Percentiles rank a stretch among this genome's conserved stretches.
Conservation (phyloP, 352 stramenopile species). For the Globisporangium apiculatum region DNA sequence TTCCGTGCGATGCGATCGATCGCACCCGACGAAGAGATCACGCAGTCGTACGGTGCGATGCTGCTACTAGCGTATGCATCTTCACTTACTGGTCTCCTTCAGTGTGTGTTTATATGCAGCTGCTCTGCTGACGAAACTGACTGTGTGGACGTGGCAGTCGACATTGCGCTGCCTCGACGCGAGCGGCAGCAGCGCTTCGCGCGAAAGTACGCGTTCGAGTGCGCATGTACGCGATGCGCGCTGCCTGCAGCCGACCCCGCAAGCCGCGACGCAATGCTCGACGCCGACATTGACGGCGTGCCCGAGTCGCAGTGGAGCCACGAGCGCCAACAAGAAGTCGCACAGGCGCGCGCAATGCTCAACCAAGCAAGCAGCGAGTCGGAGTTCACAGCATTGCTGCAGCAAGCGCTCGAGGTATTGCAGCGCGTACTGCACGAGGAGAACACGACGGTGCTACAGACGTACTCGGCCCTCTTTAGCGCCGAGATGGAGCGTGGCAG, state of each 20-base stretch:
- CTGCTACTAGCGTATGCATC: too few species aligned
- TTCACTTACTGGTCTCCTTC: too few species aligned
- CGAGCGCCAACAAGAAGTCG: conserved; percentile 21
- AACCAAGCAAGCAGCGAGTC: not conserved
- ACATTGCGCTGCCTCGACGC: conserved; percentile 39
- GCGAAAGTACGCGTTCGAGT: conserved; percentile 61
- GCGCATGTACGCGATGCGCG: conserved; percentile 39
- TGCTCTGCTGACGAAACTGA: not conserved
- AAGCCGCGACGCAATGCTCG: conserved; percentile 33
- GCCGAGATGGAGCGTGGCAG: conserved; percentile 37
- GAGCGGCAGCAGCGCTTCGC: conserved; percentile 38
- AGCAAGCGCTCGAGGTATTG: conserved; percentile 22
- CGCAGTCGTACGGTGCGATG: conserved; percentile 52
- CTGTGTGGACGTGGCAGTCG: conserved; percentile 27
- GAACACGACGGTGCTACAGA: conserved; percentile 45
- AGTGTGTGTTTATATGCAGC: too few species aligned
- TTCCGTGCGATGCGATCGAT: conserved; percentile 51
- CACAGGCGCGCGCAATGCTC: conserved; percentile 4
- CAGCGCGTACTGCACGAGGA: conserved; percentile 22
- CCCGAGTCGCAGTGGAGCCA: conserved; percentile 27
- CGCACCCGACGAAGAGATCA: conserved; percentile 41
- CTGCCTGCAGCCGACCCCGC: conserved; percentile 18
- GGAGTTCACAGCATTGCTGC: conserved; percentile 2
- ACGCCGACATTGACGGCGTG: conserved; percentile 41
- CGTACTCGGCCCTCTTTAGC: conserved; percentile 44